Evolutionary conservation across 2,329 filamentous ascomycete species (phyloP), one percentile per base, ranked within the genome.

Genomic region (Rhexocercosporidium sp.): DNA sequence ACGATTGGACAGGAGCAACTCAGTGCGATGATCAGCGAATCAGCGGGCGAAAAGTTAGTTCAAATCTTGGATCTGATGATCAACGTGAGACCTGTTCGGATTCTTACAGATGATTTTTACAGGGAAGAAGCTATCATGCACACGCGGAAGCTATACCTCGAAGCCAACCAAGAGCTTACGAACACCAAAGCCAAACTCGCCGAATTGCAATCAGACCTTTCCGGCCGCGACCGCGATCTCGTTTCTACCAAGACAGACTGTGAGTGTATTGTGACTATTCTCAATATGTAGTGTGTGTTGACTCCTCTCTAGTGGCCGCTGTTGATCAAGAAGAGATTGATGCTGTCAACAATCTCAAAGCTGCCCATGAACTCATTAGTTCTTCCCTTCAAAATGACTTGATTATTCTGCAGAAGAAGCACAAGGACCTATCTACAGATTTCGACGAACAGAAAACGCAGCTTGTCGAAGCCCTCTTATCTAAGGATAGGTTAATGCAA

Each of bases 401-500:
- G 41, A 83, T 87, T 62, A 80, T 82, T 31, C 80, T 86, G 70
- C 83, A 87, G 69, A 82, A 80, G 67, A 84, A 86, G 71, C 79
- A 84, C 69, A 82, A 82, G 65, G 77, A 80, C 64, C 77, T 84
- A 59, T 81, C 79, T 67, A 79, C 82, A 64, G 86, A 89, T 75
- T 81, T 82, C 59, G 86, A 89, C 62, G 81, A 84, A 68, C 83
- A 87, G 73, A 86, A 88, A 77, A 82, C 83, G 56, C 87, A 90
- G 74, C 82, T 90, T 27, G 82, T 90, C 71, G 82, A 87, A 47
- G 84, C 86, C 53, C 81, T 90, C 20, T 80, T 90, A 54, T 83
- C 84, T 69, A 89, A 89, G 75, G 87, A 90, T 68, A 84, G 85
- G 76, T 79, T 88, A 63, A 83, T 85, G 64, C 85, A 86, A 75